Base-by-base conservation (phyloP, 176 grass and related monocot species). In the Cymbopogon citratus region DNA sequence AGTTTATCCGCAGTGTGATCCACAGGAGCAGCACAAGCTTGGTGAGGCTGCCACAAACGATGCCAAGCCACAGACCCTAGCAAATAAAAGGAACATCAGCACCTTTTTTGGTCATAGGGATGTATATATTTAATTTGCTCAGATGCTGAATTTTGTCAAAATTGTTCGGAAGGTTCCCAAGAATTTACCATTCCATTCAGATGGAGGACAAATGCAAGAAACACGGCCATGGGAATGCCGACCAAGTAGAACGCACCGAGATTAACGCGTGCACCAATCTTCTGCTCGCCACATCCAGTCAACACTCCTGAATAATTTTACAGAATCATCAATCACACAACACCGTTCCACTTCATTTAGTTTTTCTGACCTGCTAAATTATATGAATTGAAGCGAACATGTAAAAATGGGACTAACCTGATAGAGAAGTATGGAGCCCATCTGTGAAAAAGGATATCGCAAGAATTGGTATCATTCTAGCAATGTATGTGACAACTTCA, bases 31-130 rank as follows among this genome's bases (percentile, higher is more conserved):
- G 23, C 19, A 23, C 61, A 43, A 77, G 38, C 49, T 85, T 76
- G 13, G 36, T 77, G 60, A 69, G 26, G 29, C 45, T 63, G n/a
- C 84, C 84, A 31, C 76, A 86, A 16, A 86, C 71, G 12, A 86
- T 73, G 19, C 77, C 84, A 63, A 86, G 59, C 84, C 84, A 80
- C 40, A 80, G 65, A 63, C 84, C 77, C 69, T 86, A 16, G 41
- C 28, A 54, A 52, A 52, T 9, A n/a, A 19, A 74, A 9, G 25
- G 44, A 45, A 19, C n/a, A n/a, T n/a, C 52, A 59, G 5, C 5
- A 61, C 8, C 12, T 40, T 14, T 27, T 57, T 57, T 8, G 36
- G 39, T 59, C 16, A 14, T 46, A 46, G 3, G 51, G 29, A 75
- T 18, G 18, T 21, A 74, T 56, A 5, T 46, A n/a, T n/a, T n/a